A percentile compares a stretch with the other conserved stretches of the same genome.
Evolutionary conservation across 164 flowering plant species (phyloP).

Genomic region (Sedum album): DNA sequence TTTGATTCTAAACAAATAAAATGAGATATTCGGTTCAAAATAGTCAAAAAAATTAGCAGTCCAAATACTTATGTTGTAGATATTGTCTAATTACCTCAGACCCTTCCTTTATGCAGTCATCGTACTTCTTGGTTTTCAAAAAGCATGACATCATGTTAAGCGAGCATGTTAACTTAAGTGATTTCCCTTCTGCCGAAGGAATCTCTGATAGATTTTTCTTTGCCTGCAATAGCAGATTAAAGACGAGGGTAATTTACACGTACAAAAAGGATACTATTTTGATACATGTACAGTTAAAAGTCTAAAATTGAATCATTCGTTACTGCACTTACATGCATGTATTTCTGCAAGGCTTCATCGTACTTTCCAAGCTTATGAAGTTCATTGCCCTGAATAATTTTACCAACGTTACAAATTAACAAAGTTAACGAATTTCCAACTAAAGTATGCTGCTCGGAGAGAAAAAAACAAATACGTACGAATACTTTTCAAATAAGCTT

Average conservation of each 20-base stretch:
- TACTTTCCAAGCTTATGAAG: conserved; percentile 73
- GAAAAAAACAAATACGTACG: no score
- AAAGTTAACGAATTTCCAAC: no score
- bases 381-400: conserved; percentile 63
- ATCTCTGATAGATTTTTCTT: conserved; percentile 55
- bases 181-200: conserved; percentile 45
- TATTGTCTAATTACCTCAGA: conserved; percentile 56
- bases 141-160: conserved; percentile 95
- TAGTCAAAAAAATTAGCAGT: no score
- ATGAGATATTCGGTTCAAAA: no score
- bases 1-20: no score
- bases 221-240: conserved; percentile 39
- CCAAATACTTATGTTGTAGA: no score
- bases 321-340: conserved; percentile 51
- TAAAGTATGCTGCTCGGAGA: no score
- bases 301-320: not conserved
- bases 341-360: conserved; percentile 65
- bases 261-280: not conserved
- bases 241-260: not conserved
- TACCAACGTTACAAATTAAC: not conserved
- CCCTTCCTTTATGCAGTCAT: conserved; percentile 82
- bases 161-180: conserved; percentile 64
- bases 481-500: not conserved
- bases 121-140: conserved; percentile 72
- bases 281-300: not conserved